These are phyloP conservation scores for Kodamaea ohmeri DNA, from an alignment of 1,139 yeast species.

Conservation along the genomic window DNA sequence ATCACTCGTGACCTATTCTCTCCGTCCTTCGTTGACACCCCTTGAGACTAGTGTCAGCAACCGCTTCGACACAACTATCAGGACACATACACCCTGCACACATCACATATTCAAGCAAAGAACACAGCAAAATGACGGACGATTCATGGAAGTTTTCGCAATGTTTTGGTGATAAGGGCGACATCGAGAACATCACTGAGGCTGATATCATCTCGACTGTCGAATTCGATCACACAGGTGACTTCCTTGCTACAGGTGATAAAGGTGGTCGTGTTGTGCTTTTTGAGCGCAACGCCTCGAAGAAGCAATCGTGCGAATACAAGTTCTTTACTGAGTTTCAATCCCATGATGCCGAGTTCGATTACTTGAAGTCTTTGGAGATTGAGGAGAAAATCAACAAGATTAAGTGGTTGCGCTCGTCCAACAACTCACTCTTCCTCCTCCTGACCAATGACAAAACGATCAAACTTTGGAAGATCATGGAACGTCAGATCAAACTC, in stretches of 20 bases:
- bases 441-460: constrained; percentile 96
- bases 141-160: constrained; percentile 72
- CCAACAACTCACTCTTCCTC: constrained; percentile 83
- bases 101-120: too few relatives aligned
- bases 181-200: constrained; percentile 91
- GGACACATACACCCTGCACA: background rate
- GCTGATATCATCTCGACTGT: constrained; percentile 97
- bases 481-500: constrained; percentile 86
- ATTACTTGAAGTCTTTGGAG: constrained; percentile 90
- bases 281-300: constrained; percentile 82
- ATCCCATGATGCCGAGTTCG: constrained; percentile 98
- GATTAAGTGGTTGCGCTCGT: constrained; percentile 91
- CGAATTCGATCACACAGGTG: constrained; percentile 93
- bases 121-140: constrained; percentile 14
- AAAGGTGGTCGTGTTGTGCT: constrained; percentile 97
- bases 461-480: constrained; percentile 93
- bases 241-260: constrained; percentile 96
- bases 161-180: constrained; percentile 98
- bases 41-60: too few relatives aligned
- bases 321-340: constrained; percentile 96
- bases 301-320: constrained; percentile 77
- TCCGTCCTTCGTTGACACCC: too few relatives aligned
- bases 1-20: too few relatives aligned
- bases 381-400: constrained; percentile 98
- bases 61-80: too few relatives aligned